Evolutionary conservation across 192 early-diverging fungal genomes (phyloP), one percentile per base, ranked within the genome.

Genomic region (Gamsiella multidivaricata): DNA sequence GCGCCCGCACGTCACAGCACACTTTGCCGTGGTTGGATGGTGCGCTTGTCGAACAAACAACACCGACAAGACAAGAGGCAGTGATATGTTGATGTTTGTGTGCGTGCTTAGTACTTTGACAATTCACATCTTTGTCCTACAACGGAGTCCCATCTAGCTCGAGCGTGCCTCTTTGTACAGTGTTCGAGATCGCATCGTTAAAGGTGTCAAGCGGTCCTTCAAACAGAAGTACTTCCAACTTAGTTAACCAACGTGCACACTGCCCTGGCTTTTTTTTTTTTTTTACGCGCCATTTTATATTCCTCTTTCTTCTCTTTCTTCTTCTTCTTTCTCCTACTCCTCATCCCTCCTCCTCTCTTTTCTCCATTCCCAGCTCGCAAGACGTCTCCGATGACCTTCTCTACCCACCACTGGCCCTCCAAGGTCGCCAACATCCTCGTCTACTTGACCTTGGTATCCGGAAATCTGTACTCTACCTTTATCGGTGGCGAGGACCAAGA

Each of bases 391-490:
- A 76, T 76, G 72, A 14, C 63, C 33, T 36, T 64, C 49, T 26
- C 51, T 12, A 5, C 32, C 61, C 43, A 64, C 11, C 74, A 78
- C 43, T 78, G 59, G 65, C 65, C 60, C 0, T 68, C 66, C 58
- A 87, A 84, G 80, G 70, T 88, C 54, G 66, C 80, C 61, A 91
- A 91, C 80, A 82, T 88, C 47, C 36, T 89, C 32, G 88, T 88
- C 29, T 91, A 87, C 68, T 34, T 91, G 69, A 87, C 86, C 75
- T 86, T 91, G 82, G 51, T 91, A 43, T 82, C 82, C 20, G 83
- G 85, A 31, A 85, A 82, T 57, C 58, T 91, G 49, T 89, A 86
- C 73, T 80, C 73, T 4, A 74, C 83, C 55, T 80, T 82, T 46
- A 82, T 79, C 14, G 84, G 85, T 49, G 60, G 82, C 61, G 55